Evolutionary conservation across 129 eudicot species (phyloP).

Genomic region (Scalesia atractyloides): DNA sequence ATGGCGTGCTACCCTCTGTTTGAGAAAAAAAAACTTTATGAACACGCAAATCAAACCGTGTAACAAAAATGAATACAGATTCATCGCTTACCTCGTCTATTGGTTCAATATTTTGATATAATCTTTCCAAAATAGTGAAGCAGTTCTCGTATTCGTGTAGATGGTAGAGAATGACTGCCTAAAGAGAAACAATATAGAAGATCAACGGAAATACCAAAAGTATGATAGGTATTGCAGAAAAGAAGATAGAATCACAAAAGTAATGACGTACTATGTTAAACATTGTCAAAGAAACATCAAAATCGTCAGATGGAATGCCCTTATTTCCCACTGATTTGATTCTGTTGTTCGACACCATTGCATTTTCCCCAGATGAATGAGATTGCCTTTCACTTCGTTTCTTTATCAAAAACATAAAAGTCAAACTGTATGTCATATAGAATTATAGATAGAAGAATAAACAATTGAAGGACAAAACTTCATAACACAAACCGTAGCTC

Average conservation of each 20-base stretch:
- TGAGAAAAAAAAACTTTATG: background rate
- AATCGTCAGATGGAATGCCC: slow-evolving; percentile 51
- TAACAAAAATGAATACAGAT: background rate
- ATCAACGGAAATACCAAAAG: background rate
- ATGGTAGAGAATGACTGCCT: slow-evolving; percentile 81
- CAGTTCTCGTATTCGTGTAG: slow-evolving; percentile 74
- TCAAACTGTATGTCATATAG: slow-evolving; percentile 10
- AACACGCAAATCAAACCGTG: background rate
- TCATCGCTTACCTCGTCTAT: slow-evolving; percentile 65
- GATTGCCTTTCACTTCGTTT: slow-evolving; percentile 70
- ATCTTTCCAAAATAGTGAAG: slow-evolving; percentile 61
- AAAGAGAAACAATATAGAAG: slow-evolving; percentile 28
- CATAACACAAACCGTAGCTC: slow-evolving; percentile 6
- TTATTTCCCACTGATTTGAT: slow-evolving; percentile 40
- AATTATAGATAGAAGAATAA: background rate
- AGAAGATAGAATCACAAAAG: slow-evolving; percentile 8
- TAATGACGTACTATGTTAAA: slow-evolving; percentile 68
- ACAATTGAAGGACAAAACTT: background rate
- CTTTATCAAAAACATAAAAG: slow-evolving; percentile 36
- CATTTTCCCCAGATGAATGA: slow-evolving; percentile 62
- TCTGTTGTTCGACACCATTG: slow-evolving; percentile 41
- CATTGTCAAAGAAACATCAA: slow-evolving; percentile 67
- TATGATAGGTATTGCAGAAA: background rate
- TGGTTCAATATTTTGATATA: slow-evolving; percentile 87
- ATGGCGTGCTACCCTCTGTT: slow-evolving; percentile 79